These are phyloP conservation scores for Cytospora paraplurivora DNA, from an alignment of 2,329 filamentous ascomycete genomes.

Conservation along the genomic window DNA sequence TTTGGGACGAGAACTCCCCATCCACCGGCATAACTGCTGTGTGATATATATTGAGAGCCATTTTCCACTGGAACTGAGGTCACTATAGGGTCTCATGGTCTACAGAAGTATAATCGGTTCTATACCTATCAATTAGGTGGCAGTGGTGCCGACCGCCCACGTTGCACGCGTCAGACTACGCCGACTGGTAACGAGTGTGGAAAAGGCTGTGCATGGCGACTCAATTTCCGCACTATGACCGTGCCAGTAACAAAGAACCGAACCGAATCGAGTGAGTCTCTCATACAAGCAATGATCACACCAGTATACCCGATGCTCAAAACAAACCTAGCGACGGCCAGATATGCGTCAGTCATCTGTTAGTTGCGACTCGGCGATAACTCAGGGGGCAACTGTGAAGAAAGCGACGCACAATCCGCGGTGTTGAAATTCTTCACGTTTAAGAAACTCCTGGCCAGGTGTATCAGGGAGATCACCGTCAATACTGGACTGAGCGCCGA, in stretches of 20 bases:
- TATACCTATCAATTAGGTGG: too few species aligned
- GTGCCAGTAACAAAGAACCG: not conserved
- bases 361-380: not conserved
- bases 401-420: not conserved
- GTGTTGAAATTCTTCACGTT: not conserved
- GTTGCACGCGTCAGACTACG: too few species aligned
- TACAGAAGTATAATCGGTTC: too few species aligned
- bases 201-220: too few species aligned
- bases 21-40: too few species aligned
- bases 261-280: not conserved
- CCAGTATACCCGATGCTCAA: not conserved
- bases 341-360: not conserved
- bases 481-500: not conserved
- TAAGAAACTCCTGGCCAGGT: not conserved
- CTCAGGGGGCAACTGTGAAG: not conserved
- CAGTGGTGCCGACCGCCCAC: too few species aligned
- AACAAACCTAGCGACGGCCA: not conserved
- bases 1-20: too few species aligned
- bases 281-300: not conserved
- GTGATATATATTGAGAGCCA: too few species aligned
- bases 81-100: too few species aligned
- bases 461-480: not conserved
- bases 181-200: too few species aligned
- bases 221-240: not conserved
- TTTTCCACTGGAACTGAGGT: too few species aligned